A percentile compares a stretch with the other conserved stretches of the same genome.
Evolutionary conservation across 768 basidiomycete species (phyloP).

Genomic region (Xerocomellus chrysenteron): DNA sequence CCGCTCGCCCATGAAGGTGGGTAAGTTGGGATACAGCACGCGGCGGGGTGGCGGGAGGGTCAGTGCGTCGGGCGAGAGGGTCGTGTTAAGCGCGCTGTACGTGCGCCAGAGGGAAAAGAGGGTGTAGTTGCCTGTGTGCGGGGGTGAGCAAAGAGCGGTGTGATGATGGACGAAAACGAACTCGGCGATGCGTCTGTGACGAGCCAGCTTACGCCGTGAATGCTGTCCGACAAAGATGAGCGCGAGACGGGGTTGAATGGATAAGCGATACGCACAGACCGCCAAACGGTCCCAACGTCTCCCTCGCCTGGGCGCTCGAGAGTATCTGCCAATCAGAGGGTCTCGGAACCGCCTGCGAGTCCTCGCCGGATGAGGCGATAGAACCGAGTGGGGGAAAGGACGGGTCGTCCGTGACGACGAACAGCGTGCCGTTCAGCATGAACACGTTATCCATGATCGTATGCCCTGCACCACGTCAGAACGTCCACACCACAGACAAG

Average conservation of each 20-base stretch:
- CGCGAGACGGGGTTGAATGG: background rate
- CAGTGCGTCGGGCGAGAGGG: conserved; percentile 47
- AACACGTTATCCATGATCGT: conserved; percentile 83
- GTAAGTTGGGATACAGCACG: conserved; percentile 70
- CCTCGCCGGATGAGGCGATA: conserved; percentile 43
- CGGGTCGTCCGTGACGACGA: conserved; percentile 68
- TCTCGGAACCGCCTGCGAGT: conserved; percentile 41
- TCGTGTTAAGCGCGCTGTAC: conserved; percentile 60
- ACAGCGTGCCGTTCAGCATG: conserved; percentile 68
- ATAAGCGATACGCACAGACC: conserved; percentile 41
- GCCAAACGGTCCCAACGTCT: conserved; percentile 50
- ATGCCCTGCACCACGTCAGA: conserved; percentile 52
- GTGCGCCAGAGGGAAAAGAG: conserved; percentile 76
- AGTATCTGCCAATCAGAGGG: conserved; percentile 60
- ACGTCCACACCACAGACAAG: background rate
- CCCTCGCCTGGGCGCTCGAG: conserved; percentile 47
- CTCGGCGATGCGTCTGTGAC: conserved; percentile 52
- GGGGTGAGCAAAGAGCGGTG: conserved; percentile 1
- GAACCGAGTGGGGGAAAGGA: conserved; percentile 55
- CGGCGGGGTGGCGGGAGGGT: conserved; percentile 67
- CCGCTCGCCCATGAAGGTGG: conserved; percentile 49
- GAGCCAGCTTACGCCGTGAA: conserved; percentile 72
- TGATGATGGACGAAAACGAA: conserved; percentile 30
- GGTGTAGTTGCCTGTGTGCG: conserved; percentile 56
- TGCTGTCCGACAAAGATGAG: conserved; percentile 33